These are phyloP conservation scores for Volvox africanus DNA, from an alignment of 139 green algal species.

Conservation along the genomic window DNA sequence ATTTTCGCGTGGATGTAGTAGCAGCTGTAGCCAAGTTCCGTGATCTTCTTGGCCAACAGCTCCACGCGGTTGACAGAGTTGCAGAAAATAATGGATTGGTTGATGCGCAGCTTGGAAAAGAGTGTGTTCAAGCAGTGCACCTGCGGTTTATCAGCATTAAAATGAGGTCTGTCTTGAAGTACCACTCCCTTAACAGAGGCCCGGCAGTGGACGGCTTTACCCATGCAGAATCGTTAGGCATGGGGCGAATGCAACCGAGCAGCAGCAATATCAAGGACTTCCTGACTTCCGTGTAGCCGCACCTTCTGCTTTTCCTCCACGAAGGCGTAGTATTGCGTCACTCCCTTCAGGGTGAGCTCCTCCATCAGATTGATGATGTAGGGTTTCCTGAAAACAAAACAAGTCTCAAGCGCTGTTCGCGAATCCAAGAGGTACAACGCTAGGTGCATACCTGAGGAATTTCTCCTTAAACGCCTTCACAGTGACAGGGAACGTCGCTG, in stretches of 20 bases:
- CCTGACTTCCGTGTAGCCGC: slow-evolving; percentile 31
- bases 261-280: too few relatives aligned
- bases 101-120: slow-evolving; percentile 96
- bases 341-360: slow-evolving; percentile 98
- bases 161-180: too few relatives aligned
- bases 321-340: slow-evolving; percentile 98
- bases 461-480: slow-evolving; percentile 99
- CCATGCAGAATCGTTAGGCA: too few relatives aligned
- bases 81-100: slow-evolving; percentile 99
- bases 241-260: too few relatives aligned
- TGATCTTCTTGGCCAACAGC: slow-evolving; percentile 99
- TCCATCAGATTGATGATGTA: slow-evolving; percentile 99
- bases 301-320: slow-evolving; percentile 99
- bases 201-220: too few relatives aligned
- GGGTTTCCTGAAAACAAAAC: slow-evolving; percentile 78
- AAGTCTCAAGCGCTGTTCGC: background rate
- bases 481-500: slow-evolving; percentile 98
- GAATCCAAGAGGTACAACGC: background rate
- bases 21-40: slow-evolving; percentile 99
- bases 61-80: slow-evolving; percentile 99
- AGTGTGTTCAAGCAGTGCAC: slow-evolving; percentile 94
- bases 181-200: too few relatives aligned
- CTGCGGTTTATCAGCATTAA: slow-evolving; percentile 52
- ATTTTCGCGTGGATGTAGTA: slow-evolving; percentile 99
- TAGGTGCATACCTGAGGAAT: slow-evolving; percentile 74